Percentiles rank a stretch among this genome's conserved stretches.
phyloP scores from a whole-genome alignment of 768 basidiomycete species.

The Trametes cinnabarina region DNA sequence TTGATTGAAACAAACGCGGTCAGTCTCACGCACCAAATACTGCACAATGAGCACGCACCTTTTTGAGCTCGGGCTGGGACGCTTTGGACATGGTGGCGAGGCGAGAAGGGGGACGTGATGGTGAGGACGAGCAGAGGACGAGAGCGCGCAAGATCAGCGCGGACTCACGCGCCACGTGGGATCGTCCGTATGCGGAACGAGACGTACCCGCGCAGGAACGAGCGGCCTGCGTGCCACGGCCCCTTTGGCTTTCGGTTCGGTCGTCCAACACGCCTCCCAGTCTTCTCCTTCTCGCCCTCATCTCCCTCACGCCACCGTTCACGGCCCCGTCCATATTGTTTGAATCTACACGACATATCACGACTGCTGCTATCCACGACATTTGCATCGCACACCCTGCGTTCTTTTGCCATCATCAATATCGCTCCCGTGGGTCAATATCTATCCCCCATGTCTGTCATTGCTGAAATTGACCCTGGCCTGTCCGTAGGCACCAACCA shows the following conservation, averaged over 20 bases:
- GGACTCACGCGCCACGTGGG: constrained; percentile 15
- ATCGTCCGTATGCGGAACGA: constrained; percentile 7
- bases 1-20: constrained; percentile 1
- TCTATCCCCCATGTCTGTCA: neutral
- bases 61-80: constrained; percentile 96
- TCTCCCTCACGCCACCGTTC: constrained; percentile 5
- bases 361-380: neutral
- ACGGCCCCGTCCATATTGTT: constrained; percentile 10
- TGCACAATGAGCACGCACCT: constrained; percentile 62
- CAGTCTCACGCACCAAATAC: neutral
- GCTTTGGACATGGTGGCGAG: constrained; percentile 71
- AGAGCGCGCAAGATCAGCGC: constrained; percentile 3
- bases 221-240: constrained; percentile 5
- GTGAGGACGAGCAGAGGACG: neutral
- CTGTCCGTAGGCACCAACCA: neutral
- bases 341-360: neutral
- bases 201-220: constrained; percentile 6
- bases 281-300: neutral
- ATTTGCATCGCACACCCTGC: neutral
- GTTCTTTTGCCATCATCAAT: neutral
- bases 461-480: constrained; percentile 5
- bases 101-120: neutral
- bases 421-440: constrained; percentile 7
- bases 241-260: constrained; percentile 1
- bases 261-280: constrained; percentile 9